Evolutionary conservation across 2,329 filamentous ascomycete genomes (phyloP).

Genomic region (Grosmannia clavigera): DNA sequence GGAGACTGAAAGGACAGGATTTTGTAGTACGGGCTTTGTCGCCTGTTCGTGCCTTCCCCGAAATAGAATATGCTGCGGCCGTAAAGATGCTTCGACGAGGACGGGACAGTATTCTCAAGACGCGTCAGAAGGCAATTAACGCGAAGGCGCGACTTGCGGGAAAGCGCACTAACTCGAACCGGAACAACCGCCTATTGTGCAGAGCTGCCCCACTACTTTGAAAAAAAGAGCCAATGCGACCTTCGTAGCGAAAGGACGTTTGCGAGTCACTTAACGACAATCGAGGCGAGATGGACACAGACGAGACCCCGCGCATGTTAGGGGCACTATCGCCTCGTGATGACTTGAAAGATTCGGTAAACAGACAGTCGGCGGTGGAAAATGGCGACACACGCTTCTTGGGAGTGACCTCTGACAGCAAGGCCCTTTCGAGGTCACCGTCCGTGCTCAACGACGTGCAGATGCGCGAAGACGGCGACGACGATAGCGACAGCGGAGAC

Average conservation of each 20-base stretch:
- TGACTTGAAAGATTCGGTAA: background rate
- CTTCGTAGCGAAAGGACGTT: background rate
- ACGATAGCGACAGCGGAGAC: background rate
- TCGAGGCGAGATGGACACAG: background rate
- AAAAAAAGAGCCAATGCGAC: background rate
- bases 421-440: background rate
- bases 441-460: conserved; percentile 2
- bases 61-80: background rate
- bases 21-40: background rate
- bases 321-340: background rate
- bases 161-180: background rate
- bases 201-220: background rate
- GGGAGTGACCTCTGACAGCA: background rate
- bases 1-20: background rate
- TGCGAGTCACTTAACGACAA: background rate
- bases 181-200: background rate
- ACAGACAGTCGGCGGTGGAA: background rate
- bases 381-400: background rate
- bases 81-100: background rate
- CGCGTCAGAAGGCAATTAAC: conserved; percentile 3
- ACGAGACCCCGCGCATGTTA: conserved; percentile 1
- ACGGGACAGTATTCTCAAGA: background rate
- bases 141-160: background rate
- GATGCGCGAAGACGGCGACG: background rate
- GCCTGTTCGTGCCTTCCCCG: background rate